Conservation (phyloP, 2,329 filamentous ascomycete genomes). For the Alternaria alternata region DNA sequence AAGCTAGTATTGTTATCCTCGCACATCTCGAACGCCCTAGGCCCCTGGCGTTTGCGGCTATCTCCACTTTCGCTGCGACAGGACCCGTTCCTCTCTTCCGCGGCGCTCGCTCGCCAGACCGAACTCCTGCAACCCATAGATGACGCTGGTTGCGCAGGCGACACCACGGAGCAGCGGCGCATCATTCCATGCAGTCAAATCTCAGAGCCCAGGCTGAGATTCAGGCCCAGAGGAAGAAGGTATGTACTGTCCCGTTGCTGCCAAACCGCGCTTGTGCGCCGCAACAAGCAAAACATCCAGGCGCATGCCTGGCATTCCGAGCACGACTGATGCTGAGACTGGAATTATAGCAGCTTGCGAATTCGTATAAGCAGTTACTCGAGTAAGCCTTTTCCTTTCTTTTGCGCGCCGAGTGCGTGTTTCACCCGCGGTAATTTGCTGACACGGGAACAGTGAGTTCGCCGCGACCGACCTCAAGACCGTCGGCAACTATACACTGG, state of each 20-base stretch:
- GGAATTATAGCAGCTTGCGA: slow-evolving; percentile 74
- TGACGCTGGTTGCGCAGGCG: slow-evolving; percentile 46
- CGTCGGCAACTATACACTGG: slow-evolving; percentile 94
- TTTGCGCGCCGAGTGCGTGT: slow-evolving; percentile 11
- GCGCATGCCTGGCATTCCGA: slow-evolving; percentile 1
- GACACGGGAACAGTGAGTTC: slow-evolving; percentile 75
- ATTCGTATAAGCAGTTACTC: slow-evolving; percentile 94
- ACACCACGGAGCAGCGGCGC: slow-evolving; percentile 41
- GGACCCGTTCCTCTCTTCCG: slow-evolving; percentile 19
- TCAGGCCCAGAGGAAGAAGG: slow-evolving; percentile 68
- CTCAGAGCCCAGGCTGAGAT: slow-evolving; percentile 63
- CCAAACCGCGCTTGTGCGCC: slow-evolving; percentile 6
- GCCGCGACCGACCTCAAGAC: slow-evolving; percentile 87
- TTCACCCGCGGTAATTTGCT: slow-evolving; percentile 19
- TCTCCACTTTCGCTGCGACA: slow-evolving; percentile 19
- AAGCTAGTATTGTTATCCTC: slow-evolving; percentile 15
- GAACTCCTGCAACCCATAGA: slow-evolving; percentile 32
- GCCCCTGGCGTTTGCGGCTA: slow-evolving; percentile 36
- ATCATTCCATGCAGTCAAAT: slow-evolving; percentile 55
- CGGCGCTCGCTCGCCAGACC: slow-evolving; percentile 36
- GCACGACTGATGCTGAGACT: slow-evolving; percentile 12
- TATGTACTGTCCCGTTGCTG: slow-evolving; percentile 35
- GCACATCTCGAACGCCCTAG: slow-evolving; percentile 20
- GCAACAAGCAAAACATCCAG: slow-evolving; percentile 14
- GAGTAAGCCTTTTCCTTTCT: slow-evolving; percentile 68